Base-by-base conservation (phyloP, 208 protist genomes). In the Leishmania major region DNA sequence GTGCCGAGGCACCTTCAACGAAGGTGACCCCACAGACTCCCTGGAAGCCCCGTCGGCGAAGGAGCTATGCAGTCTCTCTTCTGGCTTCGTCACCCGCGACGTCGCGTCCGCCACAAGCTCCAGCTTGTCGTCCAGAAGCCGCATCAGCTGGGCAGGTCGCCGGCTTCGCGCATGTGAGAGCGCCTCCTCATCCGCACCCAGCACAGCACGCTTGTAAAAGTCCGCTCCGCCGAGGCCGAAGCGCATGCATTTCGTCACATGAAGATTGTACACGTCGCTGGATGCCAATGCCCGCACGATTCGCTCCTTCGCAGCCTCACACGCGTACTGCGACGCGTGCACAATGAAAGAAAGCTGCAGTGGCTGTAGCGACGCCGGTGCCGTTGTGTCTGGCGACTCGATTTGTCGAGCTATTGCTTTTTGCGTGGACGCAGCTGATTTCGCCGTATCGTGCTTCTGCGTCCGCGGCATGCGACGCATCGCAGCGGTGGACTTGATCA, bases 141-240 rank as follows among this genome's bases (percentile, higher is more conserved):
- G 83, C 78, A 86, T 82, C 53, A 86, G 72, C 64, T 80, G 78
- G 47, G 37, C 35, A 51, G 78, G 60, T 17, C 83, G 83, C 2
- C 83, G 72, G 19, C 45, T 19, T 6, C 49, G 72, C 25, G 73
- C 77, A 7, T 51, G 49, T 15, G 22, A 25, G 4, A 86, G 73
- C 28, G 71, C 72, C 40, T 60, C 78, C 8, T 53, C 64, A n/a
- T 64, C 57, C 55, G 25, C 51, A 1, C 76, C 78, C 7, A 70
- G 25, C 37, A 76, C 73, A 13, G 22, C 53, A 3, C 43, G 66
- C n/a, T 72, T 57, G 53, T 43, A 35, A 28, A 62, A 22, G 6
- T 59, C 62, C 6, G 71, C 31, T 1, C 53, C 69, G 4, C 78
- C 78, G 1, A 86, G 70, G 47, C 78, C 74, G 40, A 86, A 86